These are phyloP conservation scores for Prototheca stagnorum DNA, from an alignment of 163 green algal species.

Conservation along the genomic window DNA sequence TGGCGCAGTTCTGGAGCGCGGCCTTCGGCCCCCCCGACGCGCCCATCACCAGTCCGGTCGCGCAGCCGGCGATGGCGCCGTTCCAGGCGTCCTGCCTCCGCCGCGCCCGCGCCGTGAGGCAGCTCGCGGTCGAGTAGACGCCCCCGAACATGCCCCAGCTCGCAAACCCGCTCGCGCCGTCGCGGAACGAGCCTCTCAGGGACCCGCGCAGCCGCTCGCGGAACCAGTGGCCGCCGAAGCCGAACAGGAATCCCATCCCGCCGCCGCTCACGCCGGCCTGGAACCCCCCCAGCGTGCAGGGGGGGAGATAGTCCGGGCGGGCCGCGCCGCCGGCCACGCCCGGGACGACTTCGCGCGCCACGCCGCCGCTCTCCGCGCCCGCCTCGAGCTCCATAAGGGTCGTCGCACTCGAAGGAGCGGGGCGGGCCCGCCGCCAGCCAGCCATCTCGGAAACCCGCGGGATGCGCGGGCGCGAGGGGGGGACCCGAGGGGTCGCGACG, in stretches of 20 bases:
- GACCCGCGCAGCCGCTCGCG: conserved; percentile 7
- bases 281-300: conserved; percentile 19
- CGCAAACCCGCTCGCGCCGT: conserved; percentile 11
- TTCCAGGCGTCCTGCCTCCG: conserved; percentile 33
- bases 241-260: conserved; percentile 24
- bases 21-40: conserved; percentile 11
- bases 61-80: conserved; percentile 28
- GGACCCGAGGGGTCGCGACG: too few species aligned
- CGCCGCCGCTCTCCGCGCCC: too few species aligned
- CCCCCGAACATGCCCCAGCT: conserved; percentile 27
- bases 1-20: conserved; percentile 30
- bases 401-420: too few species aligned
- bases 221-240: conserved; percentile 25
- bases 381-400: too few species aligned
- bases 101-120: conserved; percentile 21
- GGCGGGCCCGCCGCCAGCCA: too few species aligned
- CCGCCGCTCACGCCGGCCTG: conserved; percentile 20
- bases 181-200: conserved; percentile 5
- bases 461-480: too few species aligned
- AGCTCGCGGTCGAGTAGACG: conserved; percentile 24
- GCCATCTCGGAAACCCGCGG: too few species aligned
- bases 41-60: conserved; percentile 30
- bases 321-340: too few species aligned
- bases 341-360: too few species aligned
- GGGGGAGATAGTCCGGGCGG: too few species aligned